Evolutionary conservation across 768 basidiomycete genomes (phyloP).

Genomic region (Paxillus ammoniavirescens): DNA sequence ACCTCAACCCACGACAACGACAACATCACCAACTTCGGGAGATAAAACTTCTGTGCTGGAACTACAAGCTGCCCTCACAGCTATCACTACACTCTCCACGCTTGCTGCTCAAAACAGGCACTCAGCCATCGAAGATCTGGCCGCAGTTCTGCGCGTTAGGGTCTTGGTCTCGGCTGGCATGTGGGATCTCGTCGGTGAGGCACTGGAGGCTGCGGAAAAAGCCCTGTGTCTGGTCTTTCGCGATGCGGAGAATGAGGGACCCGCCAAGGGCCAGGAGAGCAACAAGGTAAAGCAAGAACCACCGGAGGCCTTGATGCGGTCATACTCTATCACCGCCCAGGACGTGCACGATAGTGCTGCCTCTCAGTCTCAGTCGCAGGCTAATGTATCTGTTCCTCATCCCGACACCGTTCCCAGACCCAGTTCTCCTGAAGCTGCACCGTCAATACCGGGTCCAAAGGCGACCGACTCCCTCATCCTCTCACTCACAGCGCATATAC

Average conservation of each 20-base stretch:
- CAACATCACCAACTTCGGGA: slow-evolving; percentile 8
- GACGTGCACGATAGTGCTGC: slow-evolving; percentile 25
- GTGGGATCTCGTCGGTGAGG: slow-evolving; percentile 51
- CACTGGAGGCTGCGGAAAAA: slow-evolving; percentile 49
- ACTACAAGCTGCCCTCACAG: slow-evolving; percentile 30
- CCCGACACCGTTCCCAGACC: neutral
- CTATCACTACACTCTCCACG: slow-evolving; percentile 33
- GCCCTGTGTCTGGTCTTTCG: slow-evolving; percentile 42
- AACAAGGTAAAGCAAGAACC: slow-evolving; percentile 12
- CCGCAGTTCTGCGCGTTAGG: slow-evolving; percentile 55
- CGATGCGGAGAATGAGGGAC: slow-evolving; percentile 7
- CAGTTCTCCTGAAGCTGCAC: slow-evolving; percentile 2
- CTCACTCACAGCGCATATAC: slow-evolving; percentile 53
- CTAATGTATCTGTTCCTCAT: neutral
- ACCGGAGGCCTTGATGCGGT: slow-evolving; percentile 21
- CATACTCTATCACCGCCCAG: slow-evolving; percentile 27
- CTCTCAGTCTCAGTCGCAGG: slow-evolving; percentile 24
- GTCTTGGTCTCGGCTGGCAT: slow-evolving; percentile 51
- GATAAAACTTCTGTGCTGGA: slow-evolving; percentile 14
- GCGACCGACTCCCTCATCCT: slow-evolving; percentile 32
- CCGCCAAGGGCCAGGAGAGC: neutral
- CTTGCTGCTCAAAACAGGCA: slow-evolving; percentile 36
- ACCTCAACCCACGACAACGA: slow-evolving; percentile 7
- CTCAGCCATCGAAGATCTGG: slow-evolving; percentile 45
- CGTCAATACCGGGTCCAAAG: slow-evolving; percentile 16